A percentile compares a stretch with the other conserved stretches of the same genome.
phyloP scores from a whole-genome alignment of 2,329 filamentous ascomycete species.

The Ceratocystis harringtonii region DNA sequence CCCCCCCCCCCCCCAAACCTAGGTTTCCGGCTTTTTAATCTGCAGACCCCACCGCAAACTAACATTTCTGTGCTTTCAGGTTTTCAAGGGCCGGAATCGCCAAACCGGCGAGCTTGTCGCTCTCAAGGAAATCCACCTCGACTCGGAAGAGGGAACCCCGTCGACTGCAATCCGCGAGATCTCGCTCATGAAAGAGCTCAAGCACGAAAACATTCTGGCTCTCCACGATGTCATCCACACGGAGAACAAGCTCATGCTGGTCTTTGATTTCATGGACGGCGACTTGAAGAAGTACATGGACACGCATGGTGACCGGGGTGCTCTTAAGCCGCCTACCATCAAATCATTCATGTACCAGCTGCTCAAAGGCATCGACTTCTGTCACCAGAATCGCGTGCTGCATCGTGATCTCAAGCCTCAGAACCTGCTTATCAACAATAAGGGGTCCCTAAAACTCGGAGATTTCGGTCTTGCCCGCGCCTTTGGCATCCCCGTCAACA shows the following conservation, averaged over 20 bases:
- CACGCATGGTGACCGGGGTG: conserved; percentile 72
- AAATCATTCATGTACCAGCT: conserved; percentile 99
- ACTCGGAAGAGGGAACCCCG: conserved; percentile 94
- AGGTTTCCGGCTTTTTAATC: neutral
- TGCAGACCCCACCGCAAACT: neutral
- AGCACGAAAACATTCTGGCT: conserved; percentile 95
- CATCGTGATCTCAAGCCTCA: conserved; percentile 94
- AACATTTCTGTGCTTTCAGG: conserved; percentile 34
- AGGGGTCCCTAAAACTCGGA: conserved; percentile 78
- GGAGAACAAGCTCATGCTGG: conserved; percentile 98
- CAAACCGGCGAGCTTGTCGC: conserved; percentile 95
- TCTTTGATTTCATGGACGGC: conserved; percentile 98
- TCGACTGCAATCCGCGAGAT: conserved; percentile 97
- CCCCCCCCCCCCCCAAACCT: neutral
- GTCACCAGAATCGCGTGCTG: conserved; percentile 90
- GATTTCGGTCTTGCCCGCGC: conserved; percentile 90
- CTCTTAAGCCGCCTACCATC: conserved; percentile 77
- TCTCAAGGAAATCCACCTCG: conserved; percentile 95
- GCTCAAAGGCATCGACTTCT: conserved; percentile 89
- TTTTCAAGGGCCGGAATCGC: conserved; percentile 95
- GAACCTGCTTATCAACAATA: conserved; percentile 87
- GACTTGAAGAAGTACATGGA: conserved; percentile 99
- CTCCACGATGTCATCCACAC: conserved; percentile 98
- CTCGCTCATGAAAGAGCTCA: conserved; percentile 97
- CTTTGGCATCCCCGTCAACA: conserved; percentile 95